Conservation (phyloP, 2,329 filamentous ascomycete genomes). For the Xylaria sp. region DNA sequence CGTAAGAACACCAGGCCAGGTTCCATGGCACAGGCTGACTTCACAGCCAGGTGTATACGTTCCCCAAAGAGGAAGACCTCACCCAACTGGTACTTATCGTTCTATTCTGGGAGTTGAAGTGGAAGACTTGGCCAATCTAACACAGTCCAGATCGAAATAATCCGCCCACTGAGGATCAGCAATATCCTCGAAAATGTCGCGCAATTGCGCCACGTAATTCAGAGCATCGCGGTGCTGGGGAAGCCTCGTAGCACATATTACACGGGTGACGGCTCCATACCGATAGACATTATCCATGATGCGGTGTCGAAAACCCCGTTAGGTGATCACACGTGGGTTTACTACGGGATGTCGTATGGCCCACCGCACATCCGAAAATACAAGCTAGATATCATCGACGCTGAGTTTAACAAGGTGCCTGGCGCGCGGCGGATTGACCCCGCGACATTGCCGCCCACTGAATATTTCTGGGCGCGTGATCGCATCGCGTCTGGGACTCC, state of each 20-base stretch:
- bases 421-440: conserved; percentile 50
- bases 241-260: conserved; percentile 50
- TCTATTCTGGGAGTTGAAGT: not conserved
- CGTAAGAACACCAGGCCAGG: conserved; percentile 39
- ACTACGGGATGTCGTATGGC: conserved; percentile 52
- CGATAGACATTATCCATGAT: conserved; percentile 47
- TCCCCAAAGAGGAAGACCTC: conserved; percentile 61
- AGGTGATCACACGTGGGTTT: conserved; percentile 51
- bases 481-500: conserved; percentile 51
- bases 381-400: conserved; percentile 50
- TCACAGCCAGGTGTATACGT: conserved; percentile 53
- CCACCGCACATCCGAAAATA: conserved; percentile 49
- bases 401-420: conserved; percentile 47
- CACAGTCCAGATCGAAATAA: conserved; percentile 54
- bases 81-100: conserved; percentile 50
- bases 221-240: conserved; percentile 51
- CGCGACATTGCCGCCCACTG: conserved; percentile 48
- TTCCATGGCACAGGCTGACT: conserved; percentile 30
- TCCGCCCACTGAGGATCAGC: conserved; percentile 56
- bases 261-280: conserved; percentile 48
- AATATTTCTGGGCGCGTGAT: conserved; percentile 50
- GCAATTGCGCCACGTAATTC: conserved; percentile 51
- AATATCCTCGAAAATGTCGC: conserved; percentile 54
- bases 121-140: conserved; percentile 3
- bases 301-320: conserved; percentile 45